Evolutionary conservation across 495 filamentous ascomycete genomes (phyloP), one percentile per base, ranked within the genome.

Genomic region (Neurospora sp.): DNA sequence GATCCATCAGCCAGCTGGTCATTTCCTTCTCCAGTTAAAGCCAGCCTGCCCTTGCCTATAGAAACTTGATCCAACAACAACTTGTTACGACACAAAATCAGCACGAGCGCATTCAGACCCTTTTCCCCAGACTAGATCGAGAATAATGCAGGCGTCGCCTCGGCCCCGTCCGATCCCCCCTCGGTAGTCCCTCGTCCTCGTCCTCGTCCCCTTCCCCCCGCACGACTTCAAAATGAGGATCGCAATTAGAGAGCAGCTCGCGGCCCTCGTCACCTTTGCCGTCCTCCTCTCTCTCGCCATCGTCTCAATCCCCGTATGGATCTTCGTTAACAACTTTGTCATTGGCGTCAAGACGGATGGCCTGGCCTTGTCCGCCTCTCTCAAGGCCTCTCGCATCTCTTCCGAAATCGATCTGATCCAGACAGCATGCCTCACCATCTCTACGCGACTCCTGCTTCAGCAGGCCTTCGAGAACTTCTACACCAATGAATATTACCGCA

Each of bases 341-440:
- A 82, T 91, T 16, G 84, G 81, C 69, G 87, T 94, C 76, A 84
- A 78, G 82, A 81, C 75, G 20, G 83, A 84, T 61, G 86, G 88
- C 42, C 87, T 97, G 40, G 82, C 90, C 38, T 87, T 97, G 69
- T 92, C 92, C 3, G 94, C 94, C 18, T 92, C 90, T 14, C 88
- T 97, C 78, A 97, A 97, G 80, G 90, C 94, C 37, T 88, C 91
- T 27, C 90, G 94, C 78, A 86, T 98, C 42, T 82, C 89, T n/a
- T 89, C 90, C 69, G 91, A 91, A 77, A 86, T 96, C 37, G 84
- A 91, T 41, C 85, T 95, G 48, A 88, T 94, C 73, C 89, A 93
- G 81, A 87, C 91, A 4, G 89, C 87, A 40, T 91, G 90, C 75
- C 83, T 85, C 53, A 88, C 89, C 71, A 89, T 92, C 69, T 81